Percentiles rank a stretch among this genome's conserved stretches.
These are phyloP conservation scores for Chiua sp. DNA, from an alignment of 1,284 basidiomycete genomes.

Conservation along the genomic window DNA sequence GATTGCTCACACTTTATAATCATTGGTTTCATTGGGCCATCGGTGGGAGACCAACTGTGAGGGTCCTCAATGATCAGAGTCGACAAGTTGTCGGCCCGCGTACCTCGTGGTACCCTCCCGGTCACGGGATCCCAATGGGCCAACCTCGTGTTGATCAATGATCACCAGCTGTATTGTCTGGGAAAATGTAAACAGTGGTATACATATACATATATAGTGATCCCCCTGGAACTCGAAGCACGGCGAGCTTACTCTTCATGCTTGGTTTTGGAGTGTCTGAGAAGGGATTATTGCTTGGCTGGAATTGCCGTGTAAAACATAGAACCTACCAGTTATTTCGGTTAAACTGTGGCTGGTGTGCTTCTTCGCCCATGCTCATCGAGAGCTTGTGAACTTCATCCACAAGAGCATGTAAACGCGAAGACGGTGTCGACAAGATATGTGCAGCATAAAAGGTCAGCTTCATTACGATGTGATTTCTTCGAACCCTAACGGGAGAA, in stretches of 20 bases:
- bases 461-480: conserved; percentile 23
- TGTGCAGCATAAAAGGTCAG: conserved; percentile 50
- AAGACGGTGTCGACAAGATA: conserved; percentile 37
- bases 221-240: too few species aligned
- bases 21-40: neutral
- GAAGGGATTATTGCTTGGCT: too few species aligned
- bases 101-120: too few species aligned
- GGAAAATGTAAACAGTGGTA: too few species aligned
- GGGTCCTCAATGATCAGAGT: conserved; percentile 24
- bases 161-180: too few species aligned
- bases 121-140: too few species aligned
- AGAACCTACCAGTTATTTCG: neutral
- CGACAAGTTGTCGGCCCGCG: too few species aligned
- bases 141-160: too few species aligned
- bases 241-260: too few species aligned
- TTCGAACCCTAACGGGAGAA: conserved; percentile 4
- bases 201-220: too few species aligned
- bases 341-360: neutral
- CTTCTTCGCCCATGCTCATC: conserved; percentile 18
- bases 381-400: conserved; percentile 44
- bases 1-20: conserved; percentile 2
- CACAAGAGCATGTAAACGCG: conserved; percentile 44
- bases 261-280: too few species aligned
- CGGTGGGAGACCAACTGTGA: conserved; percentile 32
- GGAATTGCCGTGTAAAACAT: too few species aligned